A percentile compares a stretch with the other conserved stretches of the same genome.
Evolutionary conservation across 2,329 filamentous ascomycete species (phyloP).

Genomic region (Orbilia oligospora): DNA sequence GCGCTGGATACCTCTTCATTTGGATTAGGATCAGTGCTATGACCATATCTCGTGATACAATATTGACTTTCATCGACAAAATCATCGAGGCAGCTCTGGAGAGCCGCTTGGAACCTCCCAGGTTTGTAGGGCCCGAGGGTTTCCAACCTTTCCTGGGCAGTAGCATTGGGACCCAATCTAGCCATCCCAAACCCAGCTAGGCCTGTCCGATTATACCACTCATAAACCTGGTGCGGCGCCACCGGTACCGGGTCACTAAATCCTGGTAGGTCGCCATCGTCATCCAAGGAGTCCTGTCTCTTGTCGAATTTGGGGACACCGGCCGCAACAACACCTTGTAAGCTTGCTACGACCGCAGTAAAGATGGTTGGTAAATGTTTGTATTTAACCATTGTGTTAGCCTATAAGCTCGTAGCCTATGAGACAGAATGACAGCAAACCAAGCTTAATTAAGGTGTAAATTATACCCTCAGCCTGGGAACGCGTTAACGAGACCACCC

Average conservation of each 20-base stretch:
- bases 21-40: background rate
- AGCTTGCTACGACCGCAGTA: background rate
- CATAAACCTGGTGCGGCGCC: background rate
- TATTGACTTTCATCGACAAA: background rate
- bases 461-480: too few relatives aligned
- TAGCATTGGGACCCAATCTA: background rate
- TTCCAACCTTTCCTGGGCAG: background rate
- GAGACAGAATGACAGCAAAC: background rate
- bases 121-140: background rate
- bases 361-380: background rate
- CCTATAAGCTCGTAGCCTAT: background rate
- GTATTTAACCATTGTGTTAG: background rate
- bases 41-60: background rate
- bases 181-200: background rate
- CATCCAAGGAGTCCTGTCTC: background rate
- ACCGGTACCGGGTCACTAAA: too few relatives aligned
- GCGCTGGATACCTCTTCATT: background rate
- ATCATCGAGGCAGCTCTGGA: background rate
- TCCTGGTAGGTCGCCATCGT: background rate
- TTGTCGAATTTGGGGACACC: background rate
- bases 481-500: too few relatives aligned
- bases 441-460: background rate
- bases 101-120: background rate
- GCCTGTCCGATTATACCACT: background rate
- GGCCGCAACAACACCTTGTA: background rate